phyloP scores from a whole-genome alignment of 305 asterid species.

The Solanum chacoense region DNA sequence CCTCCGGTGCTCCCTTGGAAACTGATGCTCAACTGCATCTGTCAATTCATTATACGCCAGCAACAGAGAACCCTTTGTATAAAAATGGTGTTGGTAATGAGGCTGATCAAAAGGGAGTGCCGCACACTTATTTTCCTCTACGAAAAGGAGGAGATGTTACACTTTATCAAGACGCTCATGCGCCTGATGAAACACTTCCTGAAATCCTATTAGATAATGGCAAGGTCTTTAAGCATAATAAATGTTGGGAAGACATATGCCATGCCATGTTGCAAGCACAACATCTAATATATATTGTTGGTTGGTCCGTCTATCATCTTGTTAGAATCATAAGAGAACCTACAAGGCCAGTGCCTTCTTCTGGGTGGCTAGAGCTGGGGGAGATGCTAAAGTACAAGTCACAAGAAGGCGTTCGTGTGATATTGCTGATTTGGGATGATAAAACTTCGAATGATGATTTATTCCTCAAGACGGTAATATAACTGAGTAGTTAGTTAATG shows the following conservation, averaged over 20 bases:
- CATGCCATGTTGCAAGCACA: constrained; percentile 12
- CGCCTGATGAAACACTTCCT: constrained; percentile 11
- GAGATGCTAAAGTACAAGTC: constrained; percentile 16
- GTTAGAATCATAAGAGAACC: constrained; percentile 15
- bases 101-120: constrained; percentile 2
- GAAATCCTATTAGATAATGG: constrained; percentile 6
- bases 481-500: background rate
- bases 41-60: constrained; percentile 2
- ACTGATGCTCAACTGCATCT: constrained; percentile 9
- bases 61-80: constrained; percentile 4
- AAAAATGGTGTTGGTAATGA: constrained; percentile 8
- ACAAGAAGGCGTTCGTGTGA: constrained; percentile 15
- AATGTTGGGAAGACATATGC: constrained; percentile 19
- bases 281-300: constrained; percentile 9
- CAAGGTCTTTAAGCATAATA: constrained; percentile 5
- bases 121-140: constrained; percentile 13
- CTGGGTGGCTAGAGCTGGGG: constrained; percentile 11
- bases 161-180: constrained; percentile 18
- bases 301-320: constrained; percentile 15
- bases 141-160: constrained; percentile 10
- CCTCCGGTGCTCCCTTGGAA: background rate
- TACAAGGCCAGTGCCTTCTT: constrained; percentile 8
- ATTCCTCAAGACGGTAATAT: constrained; percentile 13
- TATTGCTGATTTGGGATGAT: constrained; percentile 18
- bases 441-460: constrained; percentile 11